These are phyloP conservation scores for Aechmea fasciata DNA, from an alignment of 176 grass and related monocot species.

Conservation along the genomic window DNA sequence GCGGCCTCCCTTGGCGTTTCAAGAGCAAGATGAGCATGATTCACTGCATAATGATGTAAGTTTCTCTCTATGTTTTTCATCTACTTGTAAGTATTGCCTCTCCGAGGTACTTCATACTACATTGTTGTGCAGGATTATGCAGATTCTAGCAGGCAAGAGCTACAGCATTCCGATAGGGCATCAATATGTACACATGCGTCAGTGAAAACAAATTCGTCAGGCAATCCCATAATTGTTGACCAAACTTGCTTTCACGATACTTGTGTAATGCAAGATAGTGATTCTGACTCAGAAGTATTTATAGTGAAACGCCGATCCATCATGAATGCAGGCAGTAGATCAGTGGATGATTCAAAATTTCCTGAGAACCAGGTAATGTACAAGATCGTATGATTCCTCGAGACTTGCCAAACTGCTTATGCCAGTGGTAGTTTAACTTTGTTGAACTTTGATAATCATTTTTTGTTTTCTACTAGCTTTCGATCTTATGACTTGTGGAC, in stretches of 20 bases:
- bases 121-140: slow-evolving; percentile 4
- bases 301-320: slow-evolving; percentile 71
- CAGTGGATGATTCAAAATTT: slow-evolving; percentile 25
- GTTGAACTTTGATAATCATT: too few species aligned
- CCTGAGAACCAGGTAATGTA: slow-evolving; percentile 55
- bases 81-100: background rate
- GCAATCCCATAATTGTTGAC: slow-evolving; percentile 21
- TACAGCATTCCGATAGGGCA: background rate
- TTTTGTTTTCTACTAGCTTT: too few species aligned
- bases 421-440: too few species aligned
- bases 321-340: slow-evolving; percentile 17
- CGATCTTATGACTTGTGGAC: too few species aligned
- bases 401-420: too few species aligned
- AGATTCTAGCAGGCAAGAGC: background rate
- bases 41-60: slow-evolving; percentile 1
- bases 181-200: slow-evolving; percentile 19
- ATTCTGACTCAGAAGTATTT: slow-evolving; percentile 85
- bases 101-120: background rate
- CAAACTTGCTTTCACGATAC: slow-evolving; percentile 31
- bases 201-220: slow-evolving; percentile 12
- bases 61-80: background rate
- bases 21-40: background rate
- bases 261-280: slow-evolving; percentile 35
- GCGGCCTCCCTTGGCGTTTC: background rate
- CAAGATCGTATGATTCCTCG: too few species aligned